Percentiles rank a stretch among this genome's conserved stretches.
These are phyloP conservation scores for Psidium guajava DNA, from an alignment of 345 rosid species.

Conservation along the genomic window DNA sequence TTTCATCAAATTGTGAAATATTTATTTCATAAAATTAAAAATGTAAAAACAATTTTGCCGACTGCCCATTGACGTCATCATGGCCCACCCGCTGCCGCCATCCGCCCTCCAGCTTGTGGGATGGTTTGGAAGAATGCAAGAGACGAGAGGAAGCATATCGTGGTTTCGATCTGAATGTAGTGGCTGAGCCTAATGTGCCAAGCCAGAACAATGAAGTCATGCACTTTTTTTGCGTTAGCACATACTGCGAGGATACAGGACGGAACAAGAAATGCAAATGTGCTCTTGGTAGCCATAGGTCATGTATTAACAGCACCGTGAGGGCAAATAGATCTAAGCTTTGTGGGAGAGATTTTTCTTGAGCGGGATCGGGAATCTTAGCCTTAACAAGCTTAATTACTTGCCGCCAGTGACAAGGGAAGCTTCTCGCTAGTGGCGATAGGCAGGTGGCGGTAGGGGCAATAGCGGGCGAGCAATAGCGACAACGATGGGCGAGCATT, in stretches of 20 bases:
- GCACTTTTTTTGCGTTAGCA: background rate
- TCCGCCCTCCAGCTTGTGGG: conserved; percentile 26
- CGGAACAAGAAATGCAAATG: conserved; percentile 38
- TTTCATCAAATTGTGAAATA: no score
- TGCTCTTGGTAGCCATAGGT: conserved; percentile 25
- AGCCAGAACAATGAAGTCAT: background rate
- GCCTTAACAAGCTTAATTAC: conserved; percentile 60
- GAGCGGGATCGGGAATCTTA: conserved; percentile 48
- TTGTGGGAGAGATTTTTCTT: conserved; percentile 87
- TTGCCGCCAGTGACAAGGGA: conserved; percentile 46
- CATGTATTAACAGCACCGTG: conserved; percentile 68
- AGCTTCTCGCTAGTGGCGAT: no score
- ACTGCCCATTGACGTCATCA: no score
- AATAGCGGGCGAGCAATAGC: no score
- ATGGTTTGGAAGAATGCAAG: conserved; percentile 13
- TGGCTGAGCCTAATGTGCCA: background rate
- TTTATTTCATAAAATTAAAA: no score
- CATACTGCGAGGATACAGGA: conserved; percentile 11
- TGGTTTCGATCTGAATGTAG: background rate
- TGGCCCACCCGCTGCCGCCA: no score
- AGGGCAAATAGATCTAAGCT: conserved; percentile 70
- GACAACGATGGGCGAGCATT: no score
- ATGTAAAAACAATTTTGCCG: no score
- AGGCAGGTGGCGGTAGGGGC: no score
- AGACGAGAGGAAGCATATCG: no score